phyloP scores from a whole-genome alignment of 495 filamentous ascomycete species.

The Lasiosphaeria hispida region DNA sequence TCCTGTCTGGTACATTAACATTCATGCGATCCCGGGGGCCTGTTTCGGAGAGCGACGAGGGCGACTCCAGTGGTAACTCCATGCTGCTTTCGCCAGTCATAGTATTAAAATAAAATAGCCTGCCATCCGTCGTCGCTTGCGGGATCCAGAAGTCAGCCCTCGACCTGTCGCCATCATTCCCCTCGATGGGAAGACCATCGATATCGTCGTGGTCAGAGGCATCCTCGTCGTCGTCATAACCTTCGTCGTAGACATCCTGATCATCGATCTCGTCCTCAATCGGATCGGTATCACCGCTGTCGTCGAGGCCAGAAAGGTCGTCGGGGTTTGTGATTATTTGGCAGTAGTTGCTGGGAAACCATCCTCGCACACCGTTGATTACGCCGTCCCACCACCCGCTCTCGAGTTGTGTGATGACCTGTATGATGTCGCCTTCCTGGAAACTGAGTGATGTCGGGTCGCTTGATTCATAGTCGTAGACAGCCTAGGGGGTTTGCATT shows the following conservation, averaged over 20 bases:
- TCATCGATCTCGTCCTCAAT: conserved; percentile 68
- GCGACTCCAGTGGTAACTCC: conserved; percentile 91
- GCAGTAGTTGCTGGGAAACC: conserved; percentile 99
- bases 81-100: conserved; percentile 88
- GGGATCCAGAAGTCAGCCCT: conserved; percentile 98
- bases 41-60: conserved; percentile 72
- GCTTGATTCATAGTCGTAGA: conserved; percentile 97
- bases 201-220: conserved; percentile 44
- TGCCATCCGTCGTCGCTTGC: conserved; percentile 89
- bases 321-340: conserved; percentile 72
- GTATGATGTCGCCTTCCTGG: conserved; percentile 90
- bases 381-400: conserved; percentile 99
- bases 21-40: conserved; percentile 86
- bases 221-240: conserved; percentile 32
- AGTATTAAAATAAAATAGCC: conserved; percentile 97
- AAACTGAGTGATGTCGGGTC: conserved; percentile 96
- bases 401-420: conserved; percentile 95
- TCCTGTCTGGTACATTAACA: conserved; percentile 84
- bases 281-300: conserved; percentile 65
- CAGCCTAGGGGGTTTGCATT: conserved; percentile 58
- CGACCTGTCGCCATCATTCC: conserved; percentile 66
- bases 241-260: conserved; percentile 41
- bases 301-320: conserved; percentile 55
- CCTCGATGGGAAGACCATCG: conserved; percentile 66
- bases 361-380: conserved; percentile 87